Percentiles rank a stretch among this genome's conserved stretches.
These are phyloP conservation scores for Asterochloris sp. DNA, from an alignment of 139 green algal genomes.

Conservation along the genomic window DNA sequence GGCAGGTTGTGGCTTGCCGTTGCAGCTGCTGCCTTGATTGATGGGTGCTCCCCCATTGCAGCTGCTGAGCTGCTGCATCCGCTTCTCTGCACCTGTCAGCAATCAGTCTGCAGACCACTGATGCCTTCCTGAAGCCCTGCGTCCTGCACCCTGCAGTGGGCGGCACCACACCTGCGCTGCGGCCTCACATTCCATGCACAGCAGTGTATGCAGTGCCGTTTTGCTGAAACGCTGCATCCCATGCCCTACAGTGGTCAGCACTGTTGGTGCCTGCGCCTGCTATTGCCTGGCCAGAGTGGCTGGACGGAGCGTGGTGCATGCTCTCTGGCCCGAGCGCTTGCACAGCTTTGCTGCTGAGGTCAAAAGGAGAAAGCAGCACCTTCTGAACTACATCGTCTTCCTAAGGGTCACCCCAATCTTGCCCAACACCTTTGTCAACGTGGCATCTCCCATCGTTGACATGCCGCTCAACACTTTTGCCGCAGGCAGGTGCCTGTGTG, in stretches of 20 bases:
- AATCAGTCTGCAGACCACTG: neutral
- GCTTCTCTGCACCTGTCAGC: neutral
- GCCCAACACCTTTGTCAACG: conserved; percentile 80
- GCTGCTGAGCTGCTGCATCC: neutral
- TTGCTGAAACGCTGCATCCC: neutral
- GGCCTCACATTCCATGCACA: neutral
- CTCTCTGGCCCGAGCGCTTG: conserved; percentile 50
- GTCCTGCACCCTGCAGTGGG: neutral
- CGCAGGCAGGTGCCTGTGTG: conserved; percentile 18
- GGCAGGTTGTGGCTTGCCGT: neutral
- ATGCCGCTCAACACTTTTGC: conserved; percentile 54
- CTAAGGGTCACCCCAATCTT: conserved; percentile 72
- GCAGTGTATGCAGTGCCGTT: neutral
- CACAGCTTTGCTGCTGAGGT: conserved; percentile 49
- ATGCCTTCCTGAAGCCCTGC: neutral
- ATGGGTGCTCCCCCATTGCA: neutral
- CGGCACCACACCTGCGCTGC: neutral
- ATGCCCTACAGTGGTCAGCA: conserved; percentile 36
- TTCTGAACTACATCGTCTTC: conserved; percentile 79
- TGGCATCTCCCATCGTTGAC: conserved; percentile 68
- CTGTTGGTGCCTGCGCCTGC: conserved; percentile 40
- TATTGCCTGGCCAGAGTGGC: conserved; percentile 42
- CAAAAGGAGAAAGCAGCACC: conserved; percentile 24
- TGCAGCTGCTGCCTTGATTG: neutral
- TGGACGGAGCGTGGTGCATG: conserved; percentile 40